These are phyloP conservation scores for Pilasporangium apinafurcum DNA, from an alignment of 352 stramenopile genomes.

Conservation along the genomic window DNA sequence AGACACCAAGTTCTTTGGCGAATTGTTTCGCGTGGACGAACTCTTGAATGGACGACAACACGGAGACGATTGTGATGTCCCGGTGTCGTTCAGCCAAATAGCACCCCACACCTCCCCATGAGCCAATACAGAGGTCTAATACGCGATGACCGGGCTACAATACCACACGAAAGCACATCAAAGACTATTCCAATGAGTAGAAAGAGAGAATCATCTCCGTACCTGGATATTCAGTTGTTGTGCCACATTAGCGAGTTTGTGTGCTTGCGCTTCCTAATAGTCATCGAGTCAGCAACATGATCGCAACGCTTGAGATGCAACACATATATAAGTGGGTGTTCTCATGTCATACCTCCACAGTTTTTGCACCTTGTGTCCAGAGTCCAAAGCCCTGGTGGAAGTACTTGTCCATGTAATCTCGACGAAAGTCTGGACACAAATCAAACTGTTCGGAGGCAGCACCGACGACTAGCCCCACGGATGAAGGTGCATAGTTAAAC, in stretches of 20 bases:
- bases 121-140: conserved; percentile 81
- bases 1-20: conserved; percentile 44
- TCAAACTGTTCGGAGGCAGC: conserved; percentile 73
- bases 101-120: conserved; percentile 71
- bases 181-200: too few species aligned
- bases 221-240: conserved; percentile 58
- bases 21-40: conserved; percentile 52
- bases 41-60: conserved; percentile 55
- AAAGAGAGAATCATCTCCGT: neutral
- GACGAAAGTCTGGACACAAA: conserved; percentile 57
- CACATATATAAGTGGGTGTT: neutral
- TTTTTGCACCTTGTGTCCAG: conserved; percentile 38
- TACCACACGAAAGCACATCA: too few species aligned
- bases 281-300: too few species aligned
- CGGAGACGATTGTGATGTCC: conserved; percentile 37
- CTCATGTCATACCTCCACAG: conserved; percentile 22
- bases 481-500: conserved; percentile 74
- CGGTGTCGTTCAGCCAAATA: conserved; percentile 57
- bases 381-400: conserved; percentile 73
- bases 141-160: conserved; percentile 41
- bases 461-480: conserved; percentile 58
- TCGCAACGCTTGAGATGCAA: too few species aligned
- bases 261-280: conserved; percentile 43
- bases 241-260: conserved; percentile 64
- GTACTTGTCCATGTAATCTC: conserved; percentile 72